A percentile compares a stretch with the other conserved stretches of the same genome.
phyloP scores from a whole-genome alignment of 176 grass and related monocot species.

The Canna indica region DNA sequence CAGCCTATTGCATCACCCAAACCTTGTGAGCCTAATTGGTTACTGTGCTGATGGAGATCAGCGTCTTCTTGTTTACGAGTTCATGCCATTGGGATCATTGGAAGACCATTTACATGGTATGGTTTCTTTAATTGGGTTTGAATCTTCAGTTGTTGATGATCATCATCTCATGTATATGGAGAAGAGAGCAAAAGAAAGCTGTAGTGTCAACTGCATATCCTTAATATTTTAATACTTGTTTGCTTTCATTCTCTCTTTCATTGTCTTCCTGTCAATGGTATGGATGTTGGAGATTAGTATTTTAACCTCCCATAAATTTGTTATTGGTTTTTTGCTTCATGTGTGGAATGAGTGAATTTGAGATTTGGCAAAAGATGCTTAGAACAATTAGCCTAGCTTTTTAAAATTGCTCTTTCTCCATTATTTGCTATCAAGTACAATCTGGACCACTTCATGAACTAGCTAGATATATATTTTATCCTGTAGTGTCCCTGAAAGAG shows the following conservation, averaged over 20 bases:
- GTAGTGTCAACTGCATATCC: not conserved
- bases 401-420: not conserved
- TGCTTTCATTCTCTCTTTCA: not conserved
- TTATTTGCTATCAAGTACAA: not conserved
- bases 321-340: not conserved
- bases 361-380: not conserved
- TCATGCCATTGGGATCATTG: constrained; percentile 71
- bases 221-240: not conserved
- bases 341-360: not conserved
- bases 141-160: constrained; percentile 1
- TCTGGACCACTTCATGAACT: not conserved
- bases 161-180: not conserved
- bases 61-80: constrained; percentile 72
- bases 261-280: not conserved
- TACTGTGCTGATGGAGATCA: constrained; percentile 74
- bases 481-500: too few species aligned
- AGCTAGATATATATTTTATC: too few species aligned
- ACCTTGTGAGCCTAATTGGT: constrained; percentile 66
- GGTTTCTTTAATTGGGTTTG: constrained; percentile 15
- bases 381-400: not conserved
- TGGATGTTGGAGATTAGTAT: not conserved
- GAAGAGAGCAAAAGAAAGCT: not conserved
- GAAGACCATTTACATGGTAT: constrained; percentile 79
- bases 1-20: constrained; percentile 60
- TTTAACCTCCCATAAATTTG: not conserved